Base-by-base conservation (phyloP, 2,329 filamentous ascomycete species). In the Alternaria arbusti region DNA sequence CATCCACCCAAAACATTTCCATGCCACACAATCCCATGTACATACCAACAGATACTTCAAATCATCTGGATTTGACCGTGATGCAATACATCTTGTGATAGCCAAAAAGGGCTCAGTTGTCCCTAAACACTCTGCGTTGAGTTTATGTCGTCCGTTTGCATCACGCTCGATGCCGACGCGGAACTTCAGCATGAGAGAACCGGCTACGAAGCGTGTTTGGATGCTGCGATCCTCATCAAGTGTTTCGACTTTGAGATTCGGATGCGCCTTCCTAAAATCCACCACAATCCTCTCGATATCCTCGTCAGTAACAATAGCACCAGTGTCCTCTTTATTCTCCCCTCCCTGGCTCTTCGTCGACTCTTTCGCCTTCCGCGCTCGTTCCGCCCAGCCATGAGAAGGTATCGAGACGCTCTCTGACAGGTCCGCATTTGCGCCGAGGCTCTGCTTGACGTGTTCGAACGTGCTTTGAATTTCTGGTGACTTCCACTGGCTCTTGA, bases 321-420 rank as follows among this genome's bases (percentile, higher is more conserved):
- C 47, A 4, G n/a, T 6, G 5, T 71, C 65, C 15, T 72, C 68
- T 17, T 32, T 17, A 22, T 47, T 67, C 40, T 66, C 57, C 30
- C 64, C 32, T 40, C 54, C 43, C 25, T 57, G 51, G 17, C 57
- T 61, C 43, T 67, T 70, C 20, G 50, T 61, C 8, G 57, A 62
- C 44, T 74, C 62, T 22, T 62, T 68, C 46, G 73, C 67, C 26
- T 68, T 70, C 9, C 61, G 61, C 17, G 74, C 76, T 57, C 65
- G 66, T 30, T 79, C 73, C n/a, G 68, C 57, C 81, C 80, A 83
- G 22, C 82, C 82, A 52, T 80, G 79, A n/a, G 70, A 70, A 15
- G 74, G 68, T 10, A 82, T 71, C 12, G 74, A 72, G 13, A 64
- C 67, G 15, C 74, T 75, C 45, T 77, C 72, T 11, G 74, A 77